Percentiles rank a stretch among this genome's conserved stretches.
These are phyloP conservation scores for Syzygium aromaticum DNA, from an alignment of 345 rosid genomes.

Conservation along the genomic window DNA sequence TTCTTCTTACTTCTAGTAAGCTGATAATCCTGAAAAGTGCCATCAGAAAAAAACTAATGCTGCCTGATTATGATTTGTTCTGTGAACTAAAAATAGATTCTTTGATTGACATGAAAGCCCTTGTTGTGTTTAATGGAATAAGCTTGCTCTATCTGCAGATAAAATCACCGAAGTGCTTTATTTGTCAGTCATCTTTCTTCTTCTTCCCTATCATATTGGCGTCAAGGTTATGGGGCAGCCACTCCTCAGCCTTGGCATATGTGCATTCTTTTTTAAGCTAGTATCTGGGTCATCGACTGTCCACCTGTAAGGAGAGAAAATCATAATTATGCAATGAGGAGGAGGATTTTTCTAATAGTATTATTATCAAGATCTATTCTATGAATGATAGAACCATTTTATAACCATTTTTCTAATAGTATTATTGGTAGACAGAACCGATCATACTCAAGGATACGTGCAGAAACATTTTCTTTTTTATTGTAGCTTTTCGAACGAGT, in stretches of 20 bases:
- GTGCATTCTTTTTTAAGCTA: conserved; percentile 21
- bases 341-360: not conserved
- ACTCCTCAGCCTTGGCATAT: conserved; percentile 35
- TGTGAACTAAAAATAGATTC: not conserved
- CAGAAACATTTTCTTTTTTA: not conserved
- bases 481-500: not conserved
- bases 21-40: not conserved
- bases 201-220: conserved; percentile 10
- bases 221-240: conserved; percentile 45
- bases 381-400: not conserved
- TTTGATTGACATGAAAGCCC: not conserved
- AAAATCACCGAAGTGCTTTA: not conserved
- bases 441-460: not conserved
- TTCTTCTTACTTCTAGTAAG: not conserved
- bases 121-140: too few relatives aligned
- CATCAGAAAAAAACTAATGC: not conserved
- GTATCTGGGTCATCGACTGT: conserved; percentile 30
- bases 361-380: not conserved
- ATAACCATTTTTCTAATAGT: not conserved
- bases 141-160: not conserved
- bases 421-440: not conserved
- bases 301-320: conserved; percentile 21
- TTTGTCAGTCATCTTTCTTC: not conserved
- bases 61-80: not conserved
- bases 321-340: not conserved